Percentiles rank a stretch among this genome's conserved stretches.
Conservation (phyloP, 257 asterid species). For the Solanum gandarillasii region DNA sequence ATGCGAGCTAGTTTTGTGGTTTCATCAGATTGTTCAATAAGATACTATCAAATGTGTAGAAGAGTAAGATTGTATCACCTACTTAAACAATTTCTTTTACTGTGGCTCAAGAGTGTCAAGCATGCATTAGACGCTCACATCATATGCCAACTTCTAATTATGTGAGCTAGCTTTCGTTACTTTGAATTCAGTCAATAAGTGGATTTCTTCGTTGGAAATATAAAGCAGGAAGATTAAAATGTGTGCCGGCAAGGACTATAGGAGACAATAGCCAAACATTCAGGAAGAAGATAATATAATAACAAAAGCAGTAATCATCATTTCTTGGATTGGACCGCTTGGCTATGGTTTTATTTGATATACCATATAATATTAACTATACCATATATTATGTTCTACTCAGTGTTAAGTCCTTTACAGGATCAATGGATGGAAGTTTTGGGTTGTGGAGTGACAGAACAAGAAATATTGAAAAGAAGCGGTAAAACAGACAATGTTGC, state of each 20-base stretch:
- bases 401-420: slow-evolving; percentile 20
- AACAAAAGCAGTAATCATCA: background rate
- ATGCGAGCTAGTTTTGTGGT: background rate
- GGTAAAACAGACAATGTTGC: slow-evolving; percentile 64
- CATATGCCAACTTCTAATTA: background rate
- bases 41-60: background rate
- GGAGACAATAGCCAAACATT: background rate
- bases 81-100: background rate
- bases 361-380: slow-evolving; percentile 45
- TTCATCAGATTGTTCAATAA: background rate
- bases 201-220: background rate
- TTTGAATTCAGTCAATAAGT: background rate
- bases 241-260: background rate
- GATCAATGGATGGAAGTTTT: slow-evolving; percentile 95
- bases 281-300: background rate
- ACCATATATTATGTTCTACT: background rate
- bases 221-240: background rate
- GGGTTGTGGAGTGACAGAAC: slow-evolving; percentile 98
- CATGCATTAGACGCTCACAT: background rate
- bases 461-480: slow-evolving; percentile 79
- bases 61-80: background rate
- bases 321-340: slow-evolving; percentile 78
- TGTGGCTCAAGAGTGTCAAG: background rate
- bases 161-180: background rate
- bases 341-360: slow-evolving; percentile 88